A percentile compares a stretch with the other conserved stretches of the same genome.
Conservation (phyloP, 106 monocot genomes). For the Dactylorhiza incarnata region DNA sequence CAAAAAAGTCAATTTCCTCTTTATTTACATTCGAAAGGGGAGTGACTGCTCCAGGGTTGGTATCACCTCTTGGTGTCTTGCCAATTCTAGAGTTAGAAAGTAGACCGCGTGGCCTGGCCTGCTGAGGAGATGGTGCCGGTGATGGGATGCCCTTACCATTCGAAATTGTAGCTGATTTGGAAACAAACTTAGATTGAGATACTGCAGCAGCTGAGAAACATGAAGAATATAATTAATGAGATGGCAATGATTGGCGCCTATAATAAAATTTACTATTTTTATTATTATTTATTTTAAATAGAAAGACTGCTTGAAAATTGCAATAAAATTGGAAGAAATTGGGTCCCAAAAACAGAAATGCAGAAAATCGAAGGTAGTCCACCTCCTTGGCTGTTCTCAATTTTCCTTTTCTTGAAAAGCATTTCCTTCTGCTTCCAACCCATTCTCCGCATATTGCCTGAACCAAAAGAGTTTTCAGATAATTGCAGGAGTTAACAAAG, state of each 20-base stretch:
- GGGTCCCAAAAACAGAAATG: background rate
- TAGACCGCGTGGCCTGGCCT: conserved; percentile 22
- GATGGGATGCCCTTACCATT: conserved; percentile 31
- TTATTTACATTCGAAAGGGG: conserved; percentile 25
- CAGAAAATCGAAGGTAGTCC: background rate
- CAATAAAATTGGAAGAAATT: background rate
- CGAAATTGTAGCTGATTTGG: conserved; percentile 32
- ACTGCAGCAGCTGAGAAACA: conserved; percentile 32
- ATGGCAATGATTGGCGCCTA: background rate
- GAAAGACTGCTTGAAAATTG: background rate
- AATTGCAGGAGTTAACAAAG: background rate
- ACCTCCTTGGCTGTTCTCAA: conserved; percentile 42
- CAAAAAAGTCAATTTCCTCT: conserved; percentile 39
- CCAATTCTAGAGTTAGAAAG: conserved; percentile 23
- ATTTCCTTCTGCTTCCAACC: conserved; percentile 66
- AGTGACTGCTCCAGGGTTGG: conserved; percentile 31
- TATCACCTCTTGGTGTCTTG: conserved; percentile 19
- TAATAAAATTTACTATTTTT: background rate
- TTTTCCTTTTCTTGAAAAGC: conserved; percentile 49
- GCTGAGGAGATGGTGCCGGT: conserved; percentile 51
- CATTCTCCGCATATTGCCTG: conserved; percentile 74
- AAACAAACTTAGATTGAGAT: conserved; percentile 41
- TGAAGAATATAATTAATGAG: conserved; percentile 7
- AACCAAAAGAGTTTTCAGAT: background rate
- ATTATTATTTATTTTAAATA: background rate